Evolutionary conservation across 371 early-diverging fungal genomes (phyloP).

Genomic region (Mortierella sp.): DNA sequence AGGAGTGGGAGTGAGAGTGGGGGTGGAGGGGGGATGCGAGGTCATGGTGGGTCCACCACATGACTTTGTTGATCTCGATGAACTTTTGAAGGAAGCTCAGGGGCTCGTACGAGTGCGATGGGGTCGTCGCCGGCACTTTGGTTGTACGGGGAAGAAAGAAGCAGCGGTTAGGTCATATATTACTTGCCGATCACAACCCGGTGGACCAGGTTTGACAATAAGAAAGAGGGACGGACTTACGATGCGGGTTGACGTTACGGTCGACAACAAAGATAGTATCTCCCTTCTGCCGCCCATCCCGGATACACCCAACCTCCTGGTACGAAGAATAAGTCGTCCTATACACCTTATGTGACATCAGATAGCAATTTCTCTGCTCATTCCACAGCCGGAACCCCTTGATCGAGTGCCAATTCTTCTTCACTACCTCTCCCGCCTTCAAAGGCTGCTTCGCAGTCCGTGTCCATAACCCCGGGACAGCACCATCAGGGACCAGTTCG

Average conservation of each 20-base stretch:
- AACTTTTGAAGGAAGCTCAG: conserved; percentile 87
- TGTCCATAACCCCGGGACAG: conserved; percentile 36
- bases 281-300: conserved; percentile 34
- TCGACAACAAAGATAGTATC: conserved; percentile 55
- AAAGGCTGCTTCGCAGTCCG: background rate
- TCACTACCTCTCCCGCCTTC: conserved; percentile 4
- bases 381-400: conserved; percentile 49
- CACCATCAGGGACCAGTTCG: conserved; percentile 32
- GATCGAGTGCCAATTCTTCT: conserved; percentile 52
- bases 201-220: too few species aligned
- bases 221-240: conserved; percentile 20
- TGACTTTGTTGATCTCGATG: conserved; percentile 87
- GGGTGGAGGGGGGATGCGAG: conserved; percentile 71
- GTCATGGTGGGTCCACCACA: conserved; percentile 92
- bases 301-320: conserved; percentile 46
- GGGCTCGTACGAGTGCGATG: conserved; percentile 57
- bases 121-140: conserved; percentile 29
- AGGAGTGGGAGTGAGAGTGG: background rate
- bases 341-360: conserved; percentile 47
- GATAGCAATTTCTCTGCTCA: conserved; percentile 34
- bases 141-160: too few species aligned
- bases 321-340: conserved; percentile 39
- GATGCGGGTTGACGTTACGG: conserved; percentile 35
- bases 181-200: too few species aligned
- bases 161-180: too few species aligned